Base-by-base conservation (phyloP, 2,329 filamentous ascomycete species). In the Colletotrichum godetiae region DNA sequence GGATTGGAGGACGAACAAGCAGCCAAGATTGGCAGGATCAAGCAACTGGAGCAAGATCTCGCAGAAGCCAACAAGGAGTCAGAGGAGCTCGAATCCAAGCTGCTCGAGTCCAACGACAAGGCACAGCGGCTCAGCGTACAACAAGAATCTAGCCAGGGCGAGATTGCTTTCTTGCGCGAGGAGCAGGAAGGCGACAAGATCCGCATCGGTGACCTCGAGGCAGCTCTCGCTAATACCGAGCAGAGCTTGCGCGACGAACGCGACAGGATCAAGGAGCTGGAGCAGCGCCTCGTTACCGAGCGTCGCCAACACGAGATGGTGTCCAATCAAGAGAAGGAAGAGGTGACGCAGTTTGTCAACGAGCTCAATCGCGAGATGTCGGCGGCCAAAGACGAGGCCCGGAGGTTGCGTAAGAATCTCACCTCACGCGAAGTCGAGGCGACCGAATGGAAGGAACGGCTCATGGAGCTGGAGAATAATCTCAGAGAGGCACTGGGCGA, bases 151-250 rank as follows among this genome's bases (percentile, higher is more conserved):
- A 93, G 93, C 69, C 96, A 98, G 78, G 93, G 93, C 72, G 97
- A 99, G 82, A 97, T 98, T 82, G 92, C 94, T 1, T 99, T 99
- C 88, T 83, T 99, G 63, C 92, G 97, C 1, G 97, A 99, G 80
- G 97, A 99, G 85, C 97, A 99, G 82, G 97, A 99, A 83, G 91
- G 90, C 22, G 97, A 99, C 86, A 99, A 99, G 88, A 97, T 99
- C 81, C 95, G 95, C 83, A 98, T 99, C 78, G 95, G 96, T 49
- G 95, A 98, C 79, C 87, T 98, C 8, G 95, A 98, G 80, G 94
- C 94, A 10, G 91, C 92, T 15, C 85, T 98, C 49, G 93, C 94
- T 78, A 93, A 91, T 69, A 89, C 92, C n/a, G 93, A 97, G 80
- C 91, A 95, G 78, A 90, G 87, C 61, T 85, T 98, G n/a, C 90